A percentile compares a stretch with the other conserved stretches of the same genome.
phyloP scores from a whole-genome alignment of 2,329 filamentous ascomycete species.

The Pseudopithomyces chartarum region DNA sequence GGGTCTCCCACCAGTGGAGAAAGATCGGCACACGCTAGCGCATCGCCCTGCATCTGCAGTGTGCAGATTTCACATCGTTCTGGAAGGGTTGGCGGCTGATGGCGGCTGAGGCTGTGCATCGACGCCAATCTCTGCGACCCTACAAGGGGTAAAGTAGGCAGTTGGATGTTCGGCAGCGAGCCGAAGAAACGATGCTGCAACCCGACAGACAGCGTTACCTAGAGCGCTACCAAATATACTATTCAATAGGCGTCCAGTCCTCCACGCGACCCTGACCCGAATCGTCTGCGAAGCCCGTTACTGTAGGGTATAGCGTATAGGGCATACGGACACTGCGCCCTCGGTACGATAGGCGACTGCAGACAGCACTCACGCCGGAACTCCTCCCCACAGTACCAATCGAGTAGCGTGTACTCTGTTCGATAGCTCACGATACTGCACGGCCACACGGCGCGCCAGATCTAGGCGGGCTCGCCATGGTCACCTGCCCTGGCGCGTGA shows the following conservation, averaged over 20 bases:
- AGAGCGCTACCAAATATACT: constrained; percentile 8
- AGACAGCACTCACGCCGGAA: background rate
- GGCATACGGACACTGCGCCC: background rate
- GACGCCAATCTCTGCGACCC: background rate
- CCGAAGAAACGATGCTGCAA: constrained; percentile 1
- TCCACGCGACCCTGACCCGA: background rate
- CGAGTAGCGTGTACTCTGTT: background rate
- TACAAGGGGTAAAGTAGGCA: too few relatives aligned
- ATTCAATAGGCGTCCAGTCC: background rate
- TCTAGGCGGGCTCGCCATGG: constrained; percentile 1
- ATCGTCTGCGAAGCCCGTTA: background rate
- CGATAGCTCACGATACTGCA: background rate
- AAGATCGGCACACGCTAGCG: background rate
- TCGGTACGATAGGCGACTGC: constrained; percentile 2
- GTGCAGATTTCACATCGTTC: too few relatives aligned
- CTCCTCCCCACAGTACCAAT: background rate
- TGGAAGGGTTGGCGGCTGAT: background rate
- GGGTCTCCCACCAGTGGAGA: constrained; percentile 4
- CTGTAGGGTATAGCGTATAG: background rate
- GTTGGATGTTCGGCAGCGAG: constrained; percentile 3
- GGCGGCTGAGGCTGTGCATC: background rate
- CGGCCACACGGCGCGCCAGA: background rate
- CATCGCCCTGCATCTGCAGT: constrained; percentile 1
- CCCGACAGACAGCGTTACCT: background rate
- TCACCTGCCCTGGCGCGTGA: constrained; percentile 15